A percentile compares a stretch with the other conserved stretches of the same genome.
phyloP scores from a whole-genome alignment of 495 filamentous ascomycete species.

The Penicillium taxi region DNA sequence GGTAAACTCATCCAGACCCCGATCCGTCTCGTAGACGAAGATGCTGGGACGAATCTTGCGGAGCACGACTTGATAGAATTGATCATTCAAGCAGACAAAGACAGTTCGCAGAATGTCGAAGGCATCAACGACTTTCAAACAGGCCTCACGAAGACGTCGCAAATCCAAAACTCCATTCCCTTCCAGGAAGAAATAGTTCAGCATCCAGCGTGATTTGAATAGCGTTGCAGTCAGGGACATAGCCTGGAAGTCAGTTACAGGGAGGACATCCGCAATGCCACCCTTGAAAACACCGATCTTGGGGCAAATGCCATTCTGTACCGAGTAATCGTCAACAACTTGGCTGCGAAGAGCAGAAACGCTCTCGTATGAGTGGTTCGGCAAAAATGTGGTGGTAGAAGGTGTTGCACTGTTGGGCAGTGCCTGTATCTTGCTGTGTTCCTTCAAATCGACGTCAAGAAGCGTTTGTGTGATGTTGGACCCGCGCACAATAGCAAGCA shows the following conservation, averaged over 20 bases:
- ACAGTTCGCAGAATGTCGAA: constrained; percentile 66
- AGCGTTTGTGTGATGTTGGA: constrained; percentile 22
- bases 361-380: constrained; percentile 28
- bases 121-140: constrained; percentile 37
- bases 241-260: constrained; percentile 57
- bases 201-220: constrained; percentile 41
- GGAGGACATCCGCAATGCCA: constrained; percentile 50
- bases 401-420: constrained; percentile 14
- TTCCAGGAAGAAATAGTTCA: constrained; percentile 54
- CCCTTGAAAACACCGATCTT: constrained; percentile 49
- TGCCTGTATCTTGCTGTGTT: constrained; percentile 10
- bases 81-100: constrained; percentile 49
- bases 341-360: constrained; percentile 37
- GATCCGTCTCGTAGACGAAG: constrained; percentile 46
- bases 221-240: constrained; percentile 55
- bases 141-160: constrained; percentile 37
- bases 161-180: constrained; percentile 42
- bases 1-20: constrained; percentile 43
- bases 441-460: constrained; percentile 18
- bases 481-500: constrained; percentile 29
- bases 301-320: constrained; percentile 43
- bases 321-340: constrained; percentile 30
- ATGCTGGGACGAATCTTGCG: constrained; percentile 46
- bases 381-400: constrained; percentile 10
- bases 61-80: constrained; percentile 56